Conservation (phyloP, 192 early-diverging fungal genomes). For the Dissophora globulifera region DNA sequence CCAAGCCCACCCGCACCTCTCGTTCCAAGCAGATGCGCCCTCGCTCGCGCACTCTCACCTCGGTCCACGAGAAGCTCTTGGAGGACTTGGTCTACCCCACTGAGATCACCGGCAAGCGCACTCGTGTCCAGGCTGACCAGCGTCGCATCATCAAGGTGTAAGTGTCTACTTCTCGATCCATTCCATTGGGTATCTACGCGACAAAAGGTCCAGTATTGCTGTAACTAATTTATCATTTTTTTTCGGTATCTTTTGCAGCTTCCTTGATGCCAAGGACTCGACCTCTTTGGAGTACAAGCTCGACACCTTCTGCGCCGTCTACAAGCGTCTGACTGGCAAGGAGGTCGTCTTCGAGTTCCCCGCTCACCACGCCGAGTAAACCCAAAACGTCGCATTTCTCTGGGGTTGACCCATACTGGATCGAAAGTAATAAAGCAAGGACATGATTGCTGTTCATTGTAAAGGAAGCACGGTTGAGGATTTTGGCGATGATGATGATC, state of each 20-base stretch:
- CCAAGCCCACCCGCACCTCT: slow-evolving; percentile 90
- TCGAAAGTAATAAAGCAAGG: slow-evolving; percentile 22
- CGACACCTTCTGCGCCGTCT: slow-evolving; percentile 97
- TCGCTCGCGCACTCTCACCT: slow-evolving; percentile 94
- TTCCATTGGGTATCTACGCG: too few relatives aligned
- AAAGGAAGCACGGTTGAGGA: neutral
- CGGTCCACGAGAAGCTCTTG: slow-evolving; percentile 96
- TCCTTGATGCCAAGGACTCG: slow-evolving; percentile 98
- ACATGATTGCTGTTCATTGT: slow-evolving; percentile 19
- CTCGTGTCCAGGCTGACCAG: slow-evolving; percentile 95
- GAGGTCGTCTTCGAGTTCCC: slow-evolving; percentile 99
- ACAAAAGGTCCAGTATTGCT: too few relatives aligned
- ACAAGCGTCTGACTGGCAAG: slow-evolving; percentile 98
- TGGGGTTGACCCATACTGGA: neutral
- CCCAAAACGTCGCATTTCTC: too few relatives aligned
- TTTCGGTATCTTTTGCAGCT: slow-evolving; percentile 54
- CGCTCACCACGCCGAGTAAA: slow-evolving; percentile 62
- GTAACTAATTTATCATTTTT: neutral
- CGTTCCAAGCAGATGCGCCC: slow-evolving; percentile 94
- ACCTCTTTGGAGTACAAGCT: slow-evolving; percentile 99
- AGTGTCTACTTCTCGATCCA: too few relatives aligned
- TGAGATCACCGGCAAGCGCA: slow-evolving; percentile 99
- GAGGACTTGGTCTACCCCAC: slow-evolving; percentile 99
- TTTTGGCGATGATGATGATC: too few relatives aligned
- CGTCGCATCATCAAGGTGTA: slow-evolving; percentile 94